Percentiles rank a stretch among this genome's conserved stretches.
Conservation (phyloP, 768 basidiomycete genomes). For the Pleurotus citrinopileatus region DNA sequence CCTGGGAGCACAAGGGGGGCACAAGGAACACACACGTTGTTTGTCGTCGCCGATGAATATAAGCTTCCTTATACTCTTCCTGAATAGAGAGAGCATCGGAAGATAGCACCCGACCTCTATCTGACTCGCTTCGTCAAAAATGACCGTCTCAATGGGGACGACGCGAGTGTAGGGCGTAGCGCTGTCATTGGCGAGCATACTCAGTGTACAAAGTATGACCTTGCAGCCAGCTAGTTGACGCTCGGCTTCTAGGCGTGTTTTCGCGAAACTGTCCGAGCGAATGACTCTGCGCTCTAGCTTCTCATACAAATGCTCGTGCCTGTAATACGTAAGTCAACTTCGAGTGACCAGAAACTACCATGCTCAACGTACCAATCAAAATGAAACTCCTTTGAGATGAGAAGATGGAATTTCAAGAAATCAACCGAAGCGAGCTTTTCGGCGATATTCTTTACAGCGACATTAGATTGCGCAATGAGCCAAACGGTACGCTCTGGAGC, state of each 20-base stretch:
- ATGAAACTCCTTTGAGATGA: slow-evolving; percentile 67
- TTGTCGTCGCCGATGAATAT: slow-evolving; percentile 55
- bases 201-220: slow-evolving; percentile 66
- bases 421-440: slow-evolving; percentile 55
- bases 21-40: slow-evolving; percentile 36
- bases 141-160: slow-evolving; percentile 36
- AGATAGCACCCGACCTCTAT: slow-evolving; percentile 37
- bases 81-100: slow-evolving; percentile 33
- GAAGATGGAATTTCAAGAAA: slow-evolving; percentile 50
- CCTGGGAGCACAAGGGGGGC: slow-evolving; percentile 16
- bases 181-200: slow-evolving; percentile 50
- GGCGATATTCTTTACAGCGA: slow-evolving; percentile 80
- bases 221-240: slow-evolving; percentile 34
- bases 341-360: slow-evolving; percentile 3
- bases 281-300: slow-evolving; percentile 47
- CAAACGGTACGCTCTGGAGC: slow-evolving; percentile 42
- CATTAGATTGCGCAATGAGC: slow-evolving; percentile 73
- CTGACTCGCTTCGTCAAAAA: slow-evolving; percentile 55
- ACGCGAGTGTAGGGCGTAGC: slow-evolving; percentile 21
- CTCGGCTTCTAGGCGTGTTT: slow-evolving; percentile 19
- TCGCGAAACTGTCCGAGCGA: slow-evolving; percentile 31
- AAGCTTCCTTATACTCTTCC: slow-evolving; percentile 35
- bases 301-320: slow-evolving; percentile 73
- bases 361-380: slow-evolving; percentile 50
- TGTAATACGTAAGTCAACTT: slow-evolving; percentile 20